phyloP scores from a whole-genome alignment of 257 asterid genomes.

The Jacaranda copaia region DNA sequence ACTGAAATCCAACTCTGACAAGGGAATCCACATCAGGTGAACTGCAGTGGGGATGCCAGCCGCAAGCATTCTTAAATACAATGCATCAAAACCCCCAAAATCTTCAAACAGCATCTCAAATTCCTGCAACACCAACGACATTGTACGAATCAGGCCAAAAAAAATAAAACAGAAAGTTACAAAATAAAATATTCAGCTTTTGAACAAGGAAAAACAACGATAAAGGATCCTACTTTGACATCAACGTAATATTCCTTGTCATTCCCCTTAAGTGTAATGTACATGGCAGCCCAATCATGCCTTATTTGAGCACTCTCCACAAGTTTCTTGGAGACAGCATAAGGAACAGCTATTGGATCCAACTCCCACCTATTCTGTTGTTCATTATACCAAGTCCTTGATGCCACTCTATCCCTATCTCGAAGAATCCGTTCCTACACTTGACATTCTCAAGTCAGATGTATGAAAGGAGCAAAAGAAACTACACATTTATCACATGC shows the following conservation, averaged over 20 bases:
- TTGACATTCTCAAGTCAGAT: slow-evolving; percentile 36
- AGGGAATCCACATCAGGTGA: slow-evolving; percentile 97
- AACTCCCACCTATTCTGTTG: slow-evolving; percentile 87
- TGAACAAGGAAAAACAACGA: slow-evolving; percentile 26
- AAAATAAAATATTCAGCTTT: background rate
- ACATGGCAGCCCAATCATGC: slow-evolving; percentile 96
- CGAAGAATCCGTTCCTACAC: slow-evolving; percentile 77
- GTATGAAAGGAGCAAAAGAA: slow-evolving; percentile 34
- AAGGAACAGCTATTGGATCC: slow-evolving; percentile 94
- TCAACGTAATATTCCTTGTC: slow-evolving; percentile 86
- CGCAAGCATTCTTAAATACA: slow-evolving; percentile 85
- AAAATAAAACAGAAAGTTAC: background rate
- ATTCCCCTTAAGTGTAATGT: slow-evolving; percentile 79
- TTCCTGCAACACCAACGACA: slow-evolving; percentile 60
- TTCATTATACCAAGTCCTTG: slow-evolving; percentile 90
- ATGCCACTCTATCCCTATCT: slow-evolving; percentile 91
- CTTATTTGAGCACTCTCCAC: slow-evolving; percentile 90
- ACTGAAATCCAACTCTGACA: slow-evolving; percentile 71
- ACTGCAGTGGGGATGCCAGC: slow-evolving; percentile 83
- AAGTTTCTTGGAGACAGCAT: slow-evolving; percentile 86
- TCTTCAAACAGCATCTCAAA: slow-evolving; percentile 85
- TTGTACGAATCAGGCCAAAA: slow-evolving; percentile 29
- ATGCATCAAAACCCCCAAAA: slow-evolving; percentile 94
- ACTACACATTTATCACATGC: slow-evolving; percentile 29
- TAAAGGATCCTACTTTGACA: slow-evolving; percentile 62